phyloP scores from a whole-genome alignment of 345 rosid genomes.

The Gossypioides kirkii region DNA sequence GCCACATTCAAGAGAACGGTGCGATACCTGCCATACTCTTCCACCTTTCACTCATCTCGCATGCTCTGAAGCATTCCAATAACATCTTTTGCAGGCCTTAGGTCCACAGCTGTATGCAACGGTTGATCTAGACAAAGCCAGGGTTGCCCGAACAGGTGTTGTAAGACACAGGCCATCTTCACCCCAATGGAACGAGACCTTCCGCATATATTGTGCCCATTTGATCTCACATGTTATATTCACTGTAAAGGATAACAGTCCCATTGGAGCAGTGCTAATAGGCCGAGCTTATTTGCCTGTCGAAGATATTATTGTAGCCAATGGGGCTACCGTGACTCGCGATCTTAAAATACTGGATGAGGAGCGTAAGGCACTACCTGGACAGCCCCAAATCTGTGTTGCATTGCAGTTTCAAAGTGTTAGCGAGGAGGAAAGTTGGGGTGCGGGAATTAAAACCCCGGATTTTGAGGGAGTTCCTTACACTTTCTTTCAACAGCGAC shows the following conservation, averaged over 20 bases:
- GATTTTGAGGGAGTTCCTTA: conserved; percentile 44
- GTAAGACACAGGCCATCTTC: conserved; percentile 24
- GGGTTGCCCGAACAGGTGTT: conserved; percentile 59
- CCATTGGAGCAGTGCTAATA: conserved; percentile 50
- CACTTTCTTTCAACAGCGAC: conserved; percentile 52
- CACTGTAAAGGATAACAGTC: conserved; percentile 52
- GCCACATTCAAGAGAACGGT: conserved; percentile 34
- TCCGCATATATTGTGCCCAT: conserved; percentile 65
- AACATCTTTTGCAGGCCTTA: conserved; percentile 23
- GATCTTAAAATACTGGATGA: conserved; percentile 47
- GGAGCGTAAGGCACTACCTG: conserved; percentile 28
- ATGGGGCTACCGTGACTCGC: conserved; percentile 28
- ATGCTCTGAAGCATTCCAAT: not conserved
- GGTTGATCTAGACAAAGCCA: conserved; percentile 66
- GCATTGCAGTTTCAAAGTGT: conserved; percentile 37
- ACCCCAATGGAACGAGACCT: conserved; percentile 52
- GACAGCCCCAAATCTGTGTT: conserved; percentile 43
- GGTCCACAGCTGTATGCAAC: conserved; percentile 56
- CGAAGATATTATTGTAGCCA: conserved; percentile 27
- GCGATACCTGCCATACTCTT: conserved; percentile 5
- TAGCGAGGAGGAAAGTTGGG: conserved; percentile 39
- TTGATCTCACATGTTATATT: conserved; percentile 44
- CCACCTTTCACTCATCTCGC: not conserved
- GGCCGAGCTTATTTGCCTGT: conserved; percentile 74
- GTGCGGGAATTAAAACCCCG: conserved; percentile 44